These are phyloP conservation scores for Malus asiatica DNA, from an alignment of 306 rosid species.

Conservation along the genomic window DNA sequence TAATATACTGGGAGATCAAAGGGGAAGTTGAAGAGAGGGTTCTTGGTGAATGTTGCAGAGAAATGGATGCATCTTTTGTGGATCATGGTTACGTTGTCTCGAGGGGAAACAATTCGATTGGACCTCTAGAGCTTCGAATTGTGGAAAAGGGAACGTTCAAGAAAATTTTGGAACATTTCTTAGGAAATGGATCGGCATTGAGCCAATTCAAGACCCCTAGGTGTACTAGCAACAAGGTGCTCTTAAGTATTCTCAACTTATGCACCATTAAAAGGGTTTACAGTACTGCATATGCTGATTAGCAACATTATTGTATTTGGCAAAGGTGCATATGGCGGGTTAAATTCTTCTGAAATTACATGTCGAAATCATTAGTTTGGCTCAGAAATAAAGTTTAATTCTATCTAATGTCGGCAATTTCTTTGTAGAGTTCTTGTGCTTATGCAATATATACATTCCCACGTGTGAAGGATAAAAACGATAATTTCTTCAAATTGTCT, in stretches of 20 bases:
- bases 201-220: constrained; percentile 92
- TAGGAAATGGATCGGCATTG: constrained; percentile 60
- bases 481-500: neutral
- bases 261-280: constrained; percentile 37
- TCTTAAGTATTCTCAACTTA: constrained; percentile 45
- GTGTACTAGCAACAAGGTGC: constrained; percentile 55
- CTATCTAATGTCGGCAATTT: neutral
- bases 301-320: neutral
- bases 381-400: neutral
- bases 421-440: neutral
- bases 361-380: neutral
- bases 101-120: constrained; percentile 55
- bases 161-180: constrained; percentile 62
- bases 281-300: constrained; percentile 49
- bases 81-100: constrained; percentile 92
- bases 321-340: neutral
- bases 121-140: constrained; percentile 63
- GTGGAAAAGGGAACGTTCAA: constrained; percentile 69
- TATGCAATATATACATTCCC: no score
- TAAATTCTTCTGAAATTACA: neutral
- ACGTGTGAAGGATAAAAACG: neutral
- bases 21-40: constrained; percentile 56
- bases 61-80: constrained; percentile 63
- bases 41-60: constrained; percentile 46
- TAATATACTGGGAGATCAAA: constrained; percentile 81